Base-by-base conservation (phyloP, 2,329 filamentous ascomycete species). In the Trichoderma sp. region DNA sequence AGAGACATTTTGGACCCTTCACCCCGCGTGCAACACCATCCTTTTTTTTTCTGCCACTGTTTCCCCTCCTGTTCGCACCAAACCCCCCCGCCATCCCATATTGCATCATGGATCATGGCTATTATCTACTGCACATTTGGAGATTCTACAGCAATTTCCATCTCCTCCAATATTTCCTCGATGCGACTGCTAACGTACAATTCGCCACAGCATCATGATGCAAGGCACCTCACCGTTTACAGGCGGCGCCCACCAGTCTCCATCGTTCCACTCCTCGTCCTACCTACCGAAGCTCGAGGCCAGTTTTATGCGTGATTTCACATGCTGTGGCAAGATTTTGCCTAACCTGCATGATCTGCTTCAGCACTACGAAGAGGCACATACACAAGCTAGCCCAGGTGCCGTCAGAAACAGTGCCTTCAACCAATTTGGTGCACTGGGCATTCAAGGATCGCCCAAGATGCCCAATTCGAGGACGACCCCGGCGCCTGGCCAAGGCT, bases 241-340 rank as follows among this genome's bases (percentile, higher is more conserved):
- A 2, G 81, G 84, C 72, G 80, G 78, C 62, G 90, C 87, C 71
- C 89, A 95, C 77, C 92, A 95, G 81, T 97, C 95, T n/a, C 94
- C 96, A 0, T 98, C 95, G 1, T 97, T 94, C 77, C 95, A 98
- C 82, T 98, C 95, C 1, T 97, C 95, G 7, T 98, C 96, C 30
- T 98, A 98, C 80, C 88, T 98, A 1, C 95, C 95, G 11, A 98
- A 97, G 82, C 90, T 98, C 79, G 96, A 99, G 82, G 95, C 95
- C 73, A 96, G 95, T 79, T 99, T 98, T 81, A 97, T 98, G 93
- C 92, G 92, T 82, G 95, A 98, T 83, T 98, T 98, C 83, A 92
- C 92, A 67, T 99, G 96, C 84, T 99, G 96, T 83, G 94, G 94
- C 77, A 89, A 93, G 77, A 95, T 92, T 36, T 88, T 98, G 75